These are phyloP conservation scores for Venturia pyrina DNA, from an alignment of 2,329 filamentous ascomycete genomes.

Conservation along the genomic window DNA sequence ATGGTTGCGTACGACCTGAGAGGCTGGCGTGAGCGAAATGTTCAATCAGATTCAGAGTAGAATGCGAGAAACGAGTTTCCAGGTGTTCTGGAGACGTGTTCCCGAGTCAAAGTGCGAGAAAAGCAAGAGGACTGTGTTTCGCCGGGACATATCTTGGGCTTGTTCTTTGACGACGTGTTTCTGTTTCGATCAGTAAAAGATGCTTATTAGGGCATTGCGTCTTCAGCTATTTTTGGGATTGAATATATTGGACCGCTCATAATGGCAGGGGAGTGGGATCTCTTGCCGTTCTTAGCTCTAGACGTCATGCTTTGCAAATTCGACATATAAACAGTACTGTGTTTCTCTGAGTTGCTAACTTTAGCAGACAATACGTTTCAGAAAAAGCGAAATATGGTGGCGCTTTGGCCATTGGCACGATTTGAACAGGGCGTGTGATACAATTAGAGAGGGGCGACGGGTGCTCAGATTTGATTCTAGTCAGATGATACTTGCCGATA, in stretches of 20 bases:
- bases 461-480: not conserved
- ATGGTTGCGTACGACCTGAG: not conserved
- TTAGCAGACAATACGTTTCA: not conserved
- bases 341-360: not conserved
- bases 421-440: not conserved
- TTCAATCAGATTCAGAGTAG: not conserved
- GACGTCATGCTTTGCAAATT: not conserved
- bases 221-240: not conserved
- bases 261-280: not conserved
- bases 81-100: not conserved
- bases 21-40: not conserved
- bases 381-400: not conserved
- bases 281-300: not conserved
- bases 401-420: too few relatives aligned
- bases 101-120: not conserved
- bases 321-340: not conserved
- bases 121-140: not conserved
- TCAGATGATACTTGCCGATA: not conserved
- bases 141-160: not conserved
- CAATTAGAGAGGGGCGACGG: not conserved
- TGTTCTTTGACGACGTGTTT: not conserved
- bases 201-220: not conserved
- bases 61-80: not conserved
- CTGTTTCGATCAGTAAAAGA: not conserved
- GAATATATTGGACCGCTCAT: not conserved